Conservation (phyloP, 2,329 filamentous ascomycete species). For the Cladosporium colombiae region DNA sequence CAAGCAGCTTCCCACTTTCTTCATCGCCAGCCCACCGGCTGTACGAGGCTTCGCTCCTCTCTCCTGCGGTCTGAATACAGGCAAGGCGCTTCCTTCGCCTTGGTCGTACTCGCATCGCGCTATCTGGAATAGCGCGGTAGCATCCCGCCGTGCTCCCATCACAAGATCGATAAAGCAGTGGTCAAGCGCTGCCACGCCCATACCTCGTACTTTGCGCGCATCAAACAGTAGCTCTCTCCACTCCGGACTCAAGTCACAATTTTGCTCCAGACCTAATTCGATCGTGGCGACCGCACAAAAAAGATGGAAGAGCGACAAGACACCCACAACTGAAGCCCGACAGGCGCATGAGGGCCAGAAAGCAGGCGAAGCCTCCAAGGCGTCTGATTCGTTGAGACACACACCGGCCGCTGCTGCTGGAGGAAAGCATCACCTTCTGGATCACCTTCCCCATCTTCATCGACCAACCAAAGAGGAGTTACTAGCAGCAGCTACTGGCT, state of each 20-base stretch:
- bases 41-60: conserved; percentile 4
- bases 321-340: conserved; percentile 18
- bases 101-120: background rate
- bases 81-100: background rate
- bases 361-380: conserved; percentile 28
- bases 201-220: background rate
- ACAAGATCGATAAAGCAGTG: background rate
- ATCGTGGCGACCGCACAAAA: conserved; percentile 1
- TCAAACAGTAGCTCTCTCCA: background rate
- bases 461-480: conserved; percentile 92
- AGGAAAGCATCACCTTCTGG: conserved; percentile 46
- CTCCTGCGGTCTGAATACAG: background rate
- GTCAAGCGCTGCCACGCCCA: conserved; percentile 1
- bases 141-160: background rate
- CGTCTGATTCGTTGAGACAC: conserved; percentile 35
- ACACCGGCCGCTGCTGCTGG: conserved; percentile 21
- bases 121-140: conserved; percentile 2
- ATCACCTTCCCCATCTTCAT: conserved; percentile 68
- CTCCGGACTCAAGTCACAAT: background rate
- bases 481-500: conserved; percentile 84
- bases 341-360: conserved; percentile 25
- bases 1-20: conserved; percentile 28
- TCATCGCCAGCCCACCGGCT: background rate
- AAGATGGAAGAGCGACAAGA: conserved; percentile 27
- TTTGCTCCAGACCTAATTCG: background rate